Base-by-base conservation (phyloP, 2,329 filamentous ascomycete species). In the Myotisia sp. region DNA sequence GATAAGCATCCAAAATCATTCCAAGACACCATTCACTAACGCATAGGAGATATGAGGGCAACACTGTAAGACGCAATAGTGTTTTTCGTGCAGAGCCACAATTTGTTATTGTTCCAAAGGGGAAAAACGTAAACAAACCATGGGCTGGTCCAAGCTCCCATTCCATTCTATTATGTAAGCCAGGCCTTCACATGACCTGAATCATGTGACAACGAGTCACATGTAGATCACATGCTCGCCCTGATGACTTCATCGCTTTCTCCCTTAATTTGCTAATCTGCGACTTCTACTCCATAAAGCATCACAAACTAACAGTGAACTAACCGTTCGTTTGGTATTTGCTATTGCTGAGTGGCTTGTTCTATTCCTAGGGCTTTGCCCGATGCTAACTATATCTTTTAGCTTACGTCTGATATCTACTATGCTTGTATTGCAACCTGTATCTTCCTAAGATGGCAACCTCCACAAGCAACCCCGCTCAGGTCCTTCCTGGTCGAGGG, bases 401-500 rank as follows among this genome's bases (percentile, higher is more conserved):
- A n/a, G n/a, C n/a, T n/a, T n/a, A n/a, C n/a, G n/a, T n/a, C n/a
- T n/a, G n/a, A n/a, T n/a, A 23, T n/a, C 22, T 29, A 13, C 26
- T 29, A 8, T 29, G 9, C 13, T 29, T 7, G 8, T 14, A 29
- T 10, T 10, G 8, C 26, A 29, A 29, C 14, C 9, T 22, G 31
- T 19, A 13, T 12, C 22, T 34, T 26, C 31, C 10, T 16, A 50
- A 35, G 36, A 62, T 62, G 58, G 52, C 52, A 37, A 47, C 50
- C 37, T 42, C 49, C 26, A 54, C 42, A 46, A 29, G 51, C 37
- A 37, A 49, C 26, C 48, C 57, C 49, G 73, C 73, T 37, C 72
- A 77, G 51, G 71, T 83, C 21, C 64, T 74, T 51, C 78, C 78
- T 12, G 74, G 75, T 19, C 68, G 71, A 48, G 74, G 70, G 14